Evolutionary conservation across 73 alveolate genomes (phyloP), one percentile per base, ranked within the genome.

Genomic region (Paramecium caudatum): DNA sequence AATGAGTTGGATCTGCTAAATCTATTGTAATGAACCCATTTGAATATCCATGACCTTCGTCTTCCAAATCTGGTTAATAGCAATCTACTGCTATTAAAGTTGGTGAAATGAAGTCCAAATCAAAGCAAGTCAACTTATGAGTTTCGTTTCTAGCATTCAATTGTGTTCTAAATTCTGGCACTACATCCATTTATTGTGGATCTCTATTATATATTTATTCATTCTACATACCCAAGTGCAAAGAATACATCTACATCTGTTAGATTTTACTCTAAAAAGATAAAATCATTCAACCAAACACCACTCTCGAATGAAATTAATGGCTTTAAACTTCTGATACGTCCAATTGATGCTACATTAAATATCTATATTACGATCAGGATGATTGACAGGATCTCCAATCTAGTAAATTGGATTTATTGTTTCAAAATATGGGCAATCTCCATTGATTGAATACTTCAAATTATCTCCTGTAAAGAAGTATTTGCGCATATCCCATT

Each of bases 21-120:
- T 55, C 80, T 27, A 55, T 43, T 2, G 30, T 43, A 4, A 55
- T 23, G n/a, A 55, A 55, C n/a, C 80, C 80, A 55, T 55, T 55
- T 10, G 23, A 43, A 23, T 27, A 55, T 23, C 80, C 80, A 55
- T 17, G 19, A 10, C 8, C 80, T 23, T 9, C 15, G n/a, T 55
- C 80, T 1, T 55, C 80, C 80, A 55, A 55, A 55, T 55, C 80
- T 55, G 80, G 80, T 10, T 55, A 55, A 27, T 55, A 23, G n/a
- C 80, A 55, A 55, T 55, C 80, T 55, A 55, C 30, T 9, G 30
- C 80, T 23, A 55, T 55, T 21, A 23, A 21, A 23, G 23, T 27
- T 6, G 23, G 23, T 19, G 80, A 27, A 2, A 55, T 10, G 4
- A 55, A 55, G 3, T 55, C 80, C n/a, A 55, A 55, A 15, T 55